Evolutionary conservation across 805 yeast species (phyloP).

Genomic region (Yamadazyma scolyti): DNA sequence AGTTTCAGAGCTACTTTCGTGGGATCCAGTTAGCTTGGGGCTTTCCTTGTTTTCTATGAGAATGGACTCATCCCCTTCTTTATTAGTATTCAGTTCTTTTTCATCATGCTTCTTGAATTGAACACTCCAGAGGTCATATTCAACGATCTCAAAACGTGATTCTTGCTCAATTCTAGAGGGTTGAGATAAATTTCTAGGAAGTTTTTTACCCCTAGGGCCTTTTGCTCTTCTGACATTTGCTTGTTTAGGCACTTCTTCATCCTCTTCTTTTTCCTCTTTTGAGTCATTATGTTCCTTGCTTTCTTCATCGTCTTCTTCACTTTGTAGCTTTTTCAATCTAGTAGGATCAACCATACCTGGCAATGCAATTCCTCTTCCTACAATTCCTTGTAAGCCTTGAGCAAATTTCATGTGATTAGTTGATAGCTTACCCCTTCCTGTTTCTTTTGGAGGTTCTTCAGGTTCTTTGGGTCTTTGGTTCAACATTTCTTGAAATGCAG

Average conservation of each 20-base stretch:
- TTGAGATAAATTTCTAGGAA: conserved; percentile 55
- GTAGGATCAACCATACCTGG: conserved; percentile 54
- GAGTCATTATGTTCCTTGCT: conserved; percentile 6
- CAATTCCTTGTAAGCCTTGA: conserved; percentile 55
- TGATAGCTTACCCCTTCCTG: conserved; percentile 21
- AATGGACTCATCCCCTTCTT: not conserved
- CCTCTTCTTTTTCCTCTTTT: conserved; percentile 14
- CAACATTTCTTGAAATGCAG: conserved; percentile 78
- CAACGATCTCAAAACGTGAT: conserved; percentile 28
- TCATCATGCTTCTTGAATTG: conserved; percentile 3
- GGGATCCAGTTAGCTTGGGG: too few relatives aligned
- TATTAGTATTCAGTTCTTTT: not conserved
- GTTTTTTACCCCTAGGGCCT: conserved; percentile 72
- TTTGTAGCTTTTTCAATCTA: conserved; percentile 2
- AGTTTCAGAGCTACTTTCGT: too few relatives aligned
- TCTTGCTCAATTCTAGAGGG: conserved; percentile 33
- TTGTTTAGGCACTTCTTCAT: conserved; percentile 7
- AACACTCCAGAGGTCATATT: conserved; percentile 34
- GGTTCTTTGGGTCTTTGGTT: conserved; percentile 20
- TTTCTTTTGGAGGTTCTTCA: conserved; percentile 9
- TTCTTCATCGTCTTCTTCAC: conserved; percentile 12
- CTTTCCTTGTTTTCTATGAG: too few relatives aligned
- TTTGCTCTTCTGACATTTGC: conserved; percentile 46
- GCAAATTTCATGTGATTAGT: conserved; percentile 47
- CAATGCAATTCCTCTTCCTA: conserved; percentile 47